Evolutionary conservation across 495 filamentous ascomycete species (phyloP), one percentile per base, ranked within the genome.

Genomic region (Diplogelasinospora grovesii): DNA sequence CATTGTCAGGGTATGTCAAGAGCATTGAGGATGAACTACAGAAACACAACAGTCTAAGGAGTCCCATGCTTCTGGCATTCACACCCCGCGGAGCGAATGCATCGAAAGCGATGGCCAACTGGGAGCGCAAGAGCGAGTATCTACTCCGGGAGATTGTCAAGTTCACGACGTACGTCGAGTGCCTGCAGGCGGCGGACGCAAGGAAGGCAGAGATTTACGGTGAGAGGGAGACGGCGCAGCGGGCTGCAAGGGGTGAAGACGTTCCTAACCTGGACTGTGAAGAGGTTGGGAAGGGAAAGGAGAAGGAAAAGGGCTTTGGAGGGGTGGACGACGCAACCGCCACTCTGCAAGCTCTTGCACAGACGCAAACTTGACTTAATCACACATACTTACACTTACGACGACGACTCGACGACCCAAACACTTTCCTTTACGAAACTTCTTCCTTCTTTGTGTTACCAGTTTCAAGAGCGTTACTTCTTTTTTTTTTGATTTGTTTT

Each of bases 131-230:
- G 64, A 90, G 85, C 25, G 81, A 82, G 22, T 94, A 97, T 58
- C 65, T 99, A 27, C 68, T 97, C 15, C 72, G 82, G n/a, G 92
- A 99, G 64, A 96, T 90, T 55, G 85, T 95, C 50, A 99, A 97
- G 55, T 97, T 94, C 61, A 69, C 81, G 34, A 97, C 89, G 0
- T 99, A 97, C 46, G 87, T 95, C 45, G 93, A 97, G 54, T 78
- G 75, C 22, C 64, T 99, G 22, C 57, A 61, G 37, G 58, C 60
- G 10, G 71, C 71, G 5, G 66, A 61, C 32, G 41, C 22, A 1
- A 54, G 66, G 33, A 66, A 59, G 43, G 39, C 39, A 5, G 69
- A 70, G 53, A 61, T 78, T 22, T 74, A 76, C 44, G 39, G 39
- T 11, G 74, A 78, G 54, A 49, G 74, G 36, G 68, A 65, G 15